These are phyloP conservation scores for Dendrocalamus sinicus DNA, from an alignment of 176 grass and related monocot species.

Conservation along the genomic window DNA sequence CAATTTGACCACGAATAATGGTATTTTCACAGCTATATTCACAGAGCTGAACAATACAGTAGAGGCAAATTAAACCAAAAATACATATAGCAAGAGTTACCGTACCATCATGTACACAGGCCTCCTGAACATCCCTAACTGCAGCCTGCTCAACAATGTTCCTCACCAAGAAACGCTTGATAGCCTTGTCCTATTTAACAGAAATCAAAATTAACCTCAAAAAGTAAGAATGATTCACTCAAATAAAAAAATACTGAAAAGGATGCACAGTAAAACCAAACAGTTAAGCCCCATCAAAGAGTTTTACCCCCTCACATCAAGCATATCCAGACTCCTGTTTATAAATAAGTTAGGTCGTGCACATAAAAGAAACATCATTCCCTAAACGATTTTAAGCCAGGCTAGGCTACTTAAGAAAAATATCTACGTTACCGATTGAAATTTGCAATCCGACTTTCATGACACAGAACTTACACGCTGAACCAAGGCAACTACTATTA, in stretches of 20 bases:
- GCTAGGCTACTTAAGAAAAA: neutral
- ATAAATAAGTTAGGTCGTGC: neutral
- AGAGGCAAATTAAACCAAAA: neutral
- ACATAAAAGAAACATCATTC: neutral
- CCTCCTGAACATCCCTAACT: constrained; percentile 46
- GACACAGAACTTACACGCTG: neutral
- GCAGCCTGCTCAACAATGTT: constrained; percentile 54
- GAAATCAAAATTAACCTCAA: neutral
- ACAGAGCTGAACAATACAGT: neutral
- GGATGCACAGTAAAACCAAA: neutral
- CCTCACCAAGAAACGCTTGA: constrained; percentile 47
- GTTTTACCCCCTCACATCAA: neutral
- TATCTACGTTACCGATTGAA: neutral
- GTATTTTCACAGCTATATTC: neutral
- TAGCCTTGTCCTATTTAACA: constrained; percentile 35
- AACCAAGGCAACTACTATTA: neutral
- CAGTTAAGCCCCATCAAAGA: neutral
- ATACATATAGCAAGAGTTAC: neutral
- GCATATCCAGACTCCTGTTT: neutral
- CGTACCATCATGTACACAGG: constrained; percentile 50
- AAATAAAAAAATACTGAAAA: neutral
- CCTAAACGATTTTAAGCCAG: neutral
- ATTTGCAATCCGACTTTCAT: neutral
- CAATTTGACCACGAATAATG: neutral
- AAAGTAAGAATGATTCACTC: neutral